Conservation (phyloP, 2,329 filamentous ascomycete genomes). For the Ophidiomyces ophidiicola region DNA sequence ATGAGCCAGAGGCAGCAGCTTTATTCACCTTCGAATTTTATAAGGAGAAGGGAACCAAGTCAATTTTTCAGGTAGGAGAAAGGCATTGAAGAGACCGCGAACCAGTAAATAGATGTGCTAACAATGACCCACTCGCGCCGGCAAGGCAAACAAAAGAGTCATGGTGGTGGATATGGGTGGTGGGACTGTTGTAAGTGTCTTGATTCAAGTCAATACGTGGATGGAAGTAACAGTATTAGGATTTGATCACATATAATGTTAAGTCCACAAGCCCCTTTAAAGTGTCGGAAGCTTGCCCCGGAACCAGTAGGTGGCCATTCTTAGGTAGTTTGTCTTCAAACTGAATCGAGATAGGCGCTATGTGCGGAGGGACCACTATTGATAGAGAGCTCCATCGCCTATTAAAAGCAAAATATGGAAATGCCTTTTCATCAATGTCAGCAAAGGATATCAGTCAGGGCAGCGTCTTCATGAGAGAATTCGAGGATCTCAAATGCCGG, state of each 20-base stretch:
- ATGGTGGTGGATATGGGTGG: slow-evolving; percentile 17
- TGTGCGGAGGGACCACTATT: slow-evolving; percentile 21
- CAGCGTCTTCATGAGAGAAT: slow-evolving; percentile 22
- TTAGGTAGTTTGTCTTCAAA: neutral
- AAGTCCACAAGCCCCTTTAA: slow-evolving; percentile 1
- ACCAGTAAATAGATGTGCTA: neutral
- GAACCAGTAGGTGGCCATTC: slow-evolving; percentile 6
- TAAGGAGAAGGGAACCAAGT: neutral
- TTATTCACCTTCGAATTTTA: slow-evolving; percentile 10
- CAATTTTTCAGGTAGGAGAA: slow-evolving; percentile 9
- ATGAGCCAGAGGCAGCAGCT: slow-evolving; percentile 18
- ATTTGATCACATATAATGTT: slow-evolving; percentile 13
- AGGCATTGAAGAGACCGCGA: neutral
- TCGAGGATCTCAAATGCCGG: slow-evolving; percentile 19
- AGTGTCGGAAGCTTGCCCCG: slow-evolving; percentile 9
- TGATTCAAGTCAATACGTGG: neutral
- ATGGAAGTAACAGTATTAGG: slow-evolving; percentile 7
- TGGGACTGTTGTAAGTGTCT: slow-evolving; percentile 14
- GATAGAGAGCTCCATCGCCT: slow-evolving; percentile 20
- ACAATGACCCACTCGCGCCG: neutral
- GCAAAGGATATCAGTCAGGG: slow-evolving; percentile 16
- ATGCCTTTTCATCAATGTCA: slow-evolving; percentile 16
- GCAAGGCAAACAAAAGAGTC: slow-evolving; percentile 7
- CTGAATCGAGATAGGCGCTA: slow-evolving; percentile 15
- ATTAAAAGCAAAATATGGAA: slow-evolving; percentile 19